Conservation (phyloP, 192 early-diverging fungal genomes). For the Gryganskiella cystojenkinii region DNA sequence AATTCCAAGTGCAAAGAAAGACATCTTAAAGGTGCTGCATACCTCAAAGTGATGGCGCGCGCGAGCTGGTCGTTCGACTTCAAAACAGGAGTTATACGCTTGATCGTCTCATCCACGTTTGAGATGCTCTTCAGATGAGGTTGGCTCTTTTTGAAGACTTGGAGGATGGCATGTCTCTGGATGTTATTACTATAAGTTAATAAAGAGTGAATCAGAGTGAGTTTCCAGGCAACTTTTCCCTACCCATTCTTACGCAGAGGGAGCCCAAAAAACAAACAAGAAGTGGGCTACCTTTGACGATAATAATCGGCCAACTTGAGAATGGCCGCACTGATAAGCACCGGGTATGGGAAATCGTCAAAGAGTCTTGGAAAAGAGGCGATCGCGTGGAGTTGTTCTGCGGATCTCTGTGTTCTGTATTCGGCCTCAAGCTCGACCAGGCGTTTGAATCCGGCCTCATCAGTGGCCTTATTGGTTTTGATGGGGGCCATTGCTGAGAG, state of each 20-base stretch:
- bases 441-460: conserved; percentile 38
- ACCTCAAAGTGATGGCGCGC: conserved; percentile 61
- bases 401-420: conserved; percentile 34
- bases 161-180: conserved; percentile 53
- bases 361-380: conserved; percentile 56
- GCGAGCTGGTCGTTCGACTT: conserved; percentile 59
- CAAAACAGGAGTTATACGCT: conserved; percentile 53
- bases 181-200: conserved; percentile 52
- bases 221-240: too few relatives aligned
- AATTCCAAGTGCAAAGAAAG: too few relatives aligned
- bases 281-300: conserved; percentile 54
- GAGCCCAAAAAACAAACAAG: too few relatives aligned
- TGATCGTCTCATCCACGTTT: conserved; percentile 57
- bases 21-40: not conserved
- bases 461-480: not conserved
- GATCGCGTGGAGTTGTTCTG: conserved; percentile 55
- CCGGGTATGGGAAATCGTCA: conserved; percentile 56
- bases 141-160: conserved; percentile 59
- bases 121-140: conserved; percentile 57
- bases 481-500: not conserved
- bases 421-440: conserved; percentile 43
- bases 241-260: too few relatives aligned
- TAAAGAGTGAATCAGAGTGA: too few relatives aligned
- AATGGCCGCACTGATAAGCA: conserved; percentile 59
- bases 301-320: conserved; percentile 64